phyloP scores from a whole-genome alignment of 2,329 filamentous ascomycete species.

The Arachnopeziza araneosa region DNA sequence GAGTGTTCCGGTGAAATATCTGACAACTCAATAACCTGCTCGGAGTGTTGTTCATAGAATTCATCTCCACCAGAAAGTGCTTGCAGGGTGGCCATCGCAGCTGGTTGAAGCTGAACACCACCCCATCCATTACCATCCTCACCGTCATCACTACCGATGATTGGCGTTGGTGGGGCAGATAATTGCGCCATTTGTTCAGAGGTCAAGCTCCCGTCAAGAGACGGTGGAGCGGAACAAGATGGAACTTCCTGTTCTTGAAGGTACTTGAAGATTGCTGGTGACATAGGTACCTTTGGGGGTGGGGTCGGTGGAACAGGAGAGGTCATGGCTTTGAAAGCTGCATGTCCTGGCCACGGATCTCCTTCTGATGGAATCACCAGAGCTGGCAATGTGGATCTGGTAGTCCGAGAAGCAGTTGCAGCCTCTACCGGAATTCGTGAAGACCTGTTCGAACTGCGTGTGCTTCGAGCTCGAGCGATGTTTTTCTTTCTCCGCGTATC shows the following conservation, averaged over 20 bases:
- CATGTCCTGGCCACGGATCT: slow-evolving; percentile 42
- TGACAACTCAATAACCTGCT: slow-evolving; percentile 47
- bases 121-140: slow-evolving; percentile 60
- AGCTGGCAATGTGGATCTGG: slow-evolving; percentile 37
- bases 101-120: slow-evolving; percentile 70
- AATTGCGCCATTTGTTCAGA: slow-evolving; percentile 81
- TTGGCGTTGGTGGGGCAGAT: slow-evolving; percentile 80
- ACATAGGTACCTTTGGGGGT: slow-evolving; percentile 66
- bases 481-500: slow-evolving; percentile 50
- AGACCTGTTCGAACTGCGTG: slow-evolving; percentile 29
- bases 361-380: slow-evolving; percentile 43
- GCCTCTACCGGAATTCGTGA: slow-evolving; percentile 14
- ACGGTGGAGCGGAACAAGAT: slow-evolving; percentile 74
- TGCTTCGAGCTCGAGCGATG: slow-evolving; percentile 16
- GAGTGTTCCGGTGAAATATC: slow-evolving; percentile 7
- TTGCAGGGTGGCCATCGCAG: slow-evolving; percentile 74
- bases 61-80: slow-evolving; percentile 58
- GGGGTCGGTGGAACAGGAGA: slow-evolving; percentile 60
- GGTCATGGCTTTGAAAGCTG: slow-evolving; percentile 41
- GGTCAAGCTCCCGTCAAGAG: slow-evolving; percentile 74
- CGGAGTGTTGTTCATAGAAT: slow-evolving; percentile 56
- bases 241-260: slow-evolving; percentile 67
- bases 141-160: slow-evolving; percentile 53
- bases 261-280: slow-evolving; percentile 66
- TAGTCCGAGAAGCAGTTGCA: slow-evolving; percentile 15